These are phyloP conservation scores for Basidioascus undulatus DNA, from an alignment of 768 basidiomycete genomes.

Conservation along the genomic window DNA sequence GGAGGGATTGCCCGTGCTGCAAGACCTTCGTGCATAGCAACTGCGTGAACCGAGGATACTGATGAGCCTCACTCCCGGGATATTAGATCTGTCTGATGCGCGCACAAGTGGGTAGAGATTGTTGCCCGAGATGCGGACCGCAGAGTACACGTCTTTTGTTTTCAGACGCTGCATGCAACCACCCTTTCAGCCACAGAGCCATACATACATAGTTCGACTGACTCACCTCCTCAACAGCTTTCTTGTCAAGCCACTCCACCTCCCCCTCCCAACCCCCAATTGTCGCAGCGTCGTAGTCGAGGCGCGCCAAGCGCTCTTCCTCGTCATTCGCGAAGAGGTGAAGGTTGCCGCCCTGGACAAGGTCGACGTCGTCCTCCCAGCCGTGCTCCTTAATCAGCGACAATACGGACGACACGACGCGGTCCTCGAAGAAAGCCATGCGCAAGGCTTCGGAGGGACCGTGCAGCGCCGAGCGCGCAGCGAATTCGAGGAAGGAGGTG, in stretches of 20 bases:
- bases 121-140: conserved; percentile 27
- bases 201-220: background rate
- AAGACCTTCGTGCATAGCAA: conserved; percentile 23
- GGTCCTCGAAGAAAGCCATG: conserved; percentile 30
- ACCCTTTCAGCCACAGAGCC: background rate
- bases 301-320: conserved; percentile 21
- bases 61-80: too few relatives aligned
- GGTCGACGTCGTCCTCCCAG: conserved; percentile 31
- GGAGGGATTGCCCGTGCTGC: conserved; percentile 1
- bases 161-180: too few relatives aligned
- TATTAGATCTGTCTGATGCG: too few relatives aligned
- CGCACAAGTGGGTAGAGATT: conserved; percentile 65
- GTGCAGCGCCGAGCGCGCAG: conserved; percentile 18
- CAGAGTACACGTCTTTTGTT: too few relatives aligned
- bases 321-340: conserved; percentile 26
- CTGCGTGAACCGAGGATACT: too few relatives aligned
- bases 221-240: conserved; percentile 28
- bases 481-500: conserved; percentile 26
- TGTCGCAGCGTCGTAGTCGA: conserved; percentile 32
- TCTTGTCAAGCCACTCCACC: conserved; percentile 26
- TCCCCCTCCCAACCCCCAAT: conserved; percentile 25
- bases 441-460: conserved; percentile 33
- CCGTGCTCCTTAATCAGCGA: conserved; percentile 25
- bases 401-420: conserved; percentile 29
- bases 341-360: conserved; percentile 34